These are phyloP conservation scores for Didymella lethalis DNA, from an alignment of 2,329 filamentous ascomycete genomes.

Conservation along the genomic window DNA sequence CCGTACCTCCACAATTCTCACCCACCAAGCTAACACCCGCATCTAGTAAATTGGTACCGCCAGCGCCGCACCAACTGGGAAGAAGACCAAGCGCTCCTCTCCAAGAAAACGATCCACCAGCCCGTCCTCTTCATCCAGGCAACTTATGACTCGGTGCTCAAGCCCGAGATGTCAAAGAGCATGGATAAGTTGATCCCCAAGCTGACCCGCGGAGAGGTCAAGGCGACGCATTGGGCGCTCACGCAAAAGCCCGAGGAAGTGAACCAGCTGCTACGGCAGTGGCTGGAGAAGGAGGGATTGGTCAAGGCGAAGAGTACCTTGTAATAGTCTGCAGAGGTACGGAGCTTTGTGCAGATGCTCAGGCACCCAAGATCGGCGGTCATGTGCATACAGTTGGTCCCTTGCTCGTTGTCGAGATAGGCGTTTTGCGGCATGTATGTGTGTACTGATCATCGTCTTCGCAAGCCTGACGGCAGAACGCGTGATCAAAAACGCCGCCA, in stretches of 20 bases:
- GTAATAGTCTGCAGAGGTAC: conserved; percentile 32
- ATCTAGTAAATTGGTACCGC: conserved; percentile 83
- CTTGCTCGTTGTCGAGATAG: background rate
- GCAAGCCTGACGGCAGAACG: background rate
- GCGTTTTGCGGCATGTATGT: background rate
- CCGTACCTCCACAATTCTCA: background rate
- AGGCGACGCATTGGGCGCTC: conserved; percentile 82
- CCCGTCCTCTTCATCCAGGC: conserved; percentile 79
- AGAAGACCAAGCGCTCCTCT: conserved; percentile 66
- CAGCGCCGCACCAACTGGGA: conserved; percentile 75
- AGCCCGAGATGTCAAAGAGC: conserved; percentile 71
- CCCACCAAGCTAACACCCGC: conserved; percentile 20
- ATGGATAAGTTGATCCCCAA: conserved; percentile 75
- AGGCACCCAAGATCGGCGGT: too few relatives aligned
- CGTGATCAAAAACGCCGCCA: background rate
- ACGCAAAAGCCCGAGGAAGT: conserved; percentile 75
- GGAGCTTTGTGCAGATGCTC: background rate
- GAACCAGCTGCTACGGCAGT: conserved; percentile 73
- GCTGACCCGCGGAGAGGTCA: conserved; percentile 71
- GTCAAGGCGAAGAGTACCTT: conserved; percentile 54
- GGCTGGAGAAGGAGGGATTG: conserved; percentile 67
- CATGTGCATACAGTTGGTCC: background rate
- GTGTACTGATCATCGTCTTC: background rate
- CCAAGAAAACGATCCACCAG: conserved; percentile 45
- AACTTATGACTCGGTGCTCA: conserved; percentile 73